Conservation (phyloP, 2,329 filamentous ascomycete species). For the Dryadomyces sulphureus region DNA sequence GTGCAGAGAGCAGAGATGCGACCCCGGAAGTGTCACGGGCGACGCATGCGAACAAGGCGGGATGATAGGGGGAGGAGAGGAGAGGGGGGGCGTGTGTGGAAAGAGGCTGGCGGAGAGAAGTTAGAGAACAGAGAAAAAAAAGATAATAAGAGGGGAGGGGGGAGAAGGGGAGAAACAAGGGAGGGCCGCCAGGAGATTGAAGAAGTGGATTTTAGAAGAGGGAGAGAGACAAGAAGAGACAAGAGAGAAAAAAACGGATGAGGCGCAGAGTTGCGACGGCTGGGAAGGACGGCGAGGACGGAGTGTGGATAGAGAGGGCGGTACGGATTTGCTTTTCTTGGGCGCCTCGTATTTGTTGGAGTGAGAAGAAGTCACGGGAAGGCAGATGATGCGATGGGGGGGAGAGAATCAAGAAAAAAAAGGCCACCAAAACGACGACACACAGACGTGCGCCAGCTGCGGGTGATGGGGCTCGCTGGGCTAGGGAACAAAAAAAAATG, state of each 20-base stretch:
- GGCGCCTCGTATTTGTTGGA: too few relatives aligned
- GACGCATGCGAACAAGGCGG: neutral
- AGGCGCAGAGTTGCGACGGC: neutral
- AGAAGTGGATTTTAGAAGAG: neutral
- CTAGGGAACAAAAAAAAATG: neutral
- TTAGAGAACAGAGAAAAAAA: too few relatives aligned
- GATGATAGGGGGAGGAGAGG: neutral
- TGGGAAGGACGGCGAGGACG: too few relatives aligned
- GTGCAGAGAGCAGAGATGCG: neutral
- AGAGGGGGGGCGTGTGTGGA: neutral
- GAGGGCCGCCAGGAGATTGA: neutral
- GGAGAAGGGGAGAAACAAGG: neutral
- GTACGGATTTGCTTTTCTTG: too few relatives aligned
- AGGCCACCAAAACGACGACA: neutral
- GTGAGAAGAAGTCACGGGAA: neutral
- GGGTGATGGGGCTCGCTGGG: neutral
- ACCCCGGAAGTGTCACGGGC: neutral
- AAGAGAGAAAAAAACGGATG: neutral
- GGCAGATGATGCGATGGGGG: constrained; percentile 2
- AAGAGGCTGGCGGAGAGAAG: too few relatives aligned
- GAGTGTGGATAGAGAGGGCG: too few relatives aligned
- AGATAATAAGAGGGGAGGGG: too few relatives aligned
- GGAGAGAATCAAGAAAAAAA: neutral
- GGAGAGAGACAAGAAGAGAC: neutral
- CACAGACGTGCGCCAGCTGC: neutral